A percentile compares a stretch with the other conserved stretches of the same genome.
phyloP scores from a whole-genome alignment of 2,329 filamentous ascomycete genomes.

The Cytospora leucostoma region DNA sequence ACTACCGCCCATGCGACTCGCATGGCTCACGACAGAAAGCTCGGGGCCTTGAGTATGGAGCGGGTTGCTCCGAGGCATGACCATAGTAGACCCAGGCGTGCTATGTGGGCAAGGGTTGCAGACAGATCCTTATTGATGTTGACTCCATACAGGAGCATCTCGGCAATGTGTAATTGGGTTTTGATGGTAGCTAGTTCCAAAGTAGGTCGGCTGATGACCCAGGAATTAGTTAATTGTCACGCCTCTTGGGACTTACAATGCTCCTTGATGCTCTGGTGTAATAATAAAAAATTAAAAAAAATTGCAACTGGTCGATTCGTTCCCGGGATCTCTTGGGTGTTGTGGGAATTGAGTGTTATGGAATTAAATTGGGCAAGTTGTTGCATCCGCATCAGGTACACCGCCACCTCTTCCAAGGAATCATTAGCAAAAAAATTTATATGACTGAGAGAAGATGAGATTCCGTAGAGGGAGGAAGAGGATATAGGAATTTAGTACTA shows the following conservation, averaged over 20 bases:
- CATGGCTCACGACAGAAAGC: no score
- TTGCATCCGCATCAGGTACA: constrained; percentile 50
- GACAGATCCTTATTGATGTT: constrained; percentile 44
- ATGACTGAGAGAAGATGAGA: no score
- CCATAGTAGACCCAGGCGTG: constrained; percentile 50
- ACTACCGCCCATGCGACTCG: no score
- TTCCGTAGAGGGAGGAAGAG: no score
- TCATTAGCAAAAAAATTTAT: no score
- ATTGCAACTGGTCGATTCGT: constrained; percentile 45
- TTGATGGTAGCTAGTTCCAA: constrained; percentile 40
- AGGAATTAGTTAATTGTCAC: no score
- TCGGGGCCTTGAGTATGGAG: constrained; percentile 42
- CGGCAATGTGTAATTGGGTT: constrained; percentile 47
- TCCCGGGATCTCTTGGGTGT: constrained; percentile 43
- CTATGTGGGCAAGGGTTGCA: constrained; percentile 38
- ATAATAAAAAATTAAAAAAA: no score
- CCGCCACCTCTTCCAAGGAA: constrained; percentile 39
- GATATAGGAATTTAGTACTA: no score
- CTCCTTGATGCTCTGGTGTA: constrained; percentile 39
- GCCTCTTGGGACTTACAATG: constrained; percentile 36
- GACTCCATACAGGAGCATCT: constrained; percentile 51
- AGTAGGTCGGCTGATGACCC: not conserved
- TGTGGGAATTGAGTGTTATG: constrained; percentile 40
- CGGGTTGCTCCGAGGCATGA: constrained; percentile 44
- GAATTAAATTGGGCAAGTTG: constrained; percentile 51